Percentiles rank a stretch among this genome's conserved stretches.
These are phyloP conservation scores for Echinosophora koreensis DNA, from an alignment of 306 rosid species.

Conservation along the genomic window DNA sequence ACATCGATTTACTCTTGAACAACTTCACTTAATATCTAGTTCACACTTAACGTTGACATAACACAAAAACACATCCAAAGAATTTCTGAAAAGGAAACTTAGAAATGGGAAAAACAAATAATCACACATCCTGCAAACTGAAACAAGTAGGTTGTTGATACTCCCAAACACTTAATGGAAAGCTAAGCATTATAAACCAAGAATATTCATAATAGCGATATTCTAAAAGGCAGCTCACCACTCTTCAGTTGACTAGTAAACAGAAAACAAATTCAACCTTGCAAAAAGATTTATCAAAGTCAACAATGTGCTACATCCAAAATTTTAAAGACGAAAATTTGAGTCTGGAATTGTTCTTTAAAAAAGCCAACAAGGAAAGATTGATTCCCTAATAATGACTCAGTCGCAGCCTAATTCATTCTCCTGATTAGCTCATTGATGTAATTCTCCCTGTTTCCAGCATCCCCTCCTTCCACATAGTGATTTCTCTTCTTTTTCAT, in stretches of 20 bases:
- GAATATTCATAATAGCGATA: neutral
- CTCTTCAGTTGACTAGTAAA: conserved; percentile 27
- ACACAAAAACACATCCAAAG: neutral
- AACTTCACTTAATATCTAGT: too few species aligned
- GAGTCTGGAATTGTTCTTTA: conserved; percentile 37
- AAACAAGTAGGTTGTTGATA: neutral
- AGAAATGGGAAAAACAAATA: neutral
- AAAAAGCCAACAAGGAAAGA: conserved; percentile 35
- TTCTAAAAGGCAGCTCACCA: conserved; percentile 37
- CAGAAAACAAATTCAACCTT: conserved; percentile 43
- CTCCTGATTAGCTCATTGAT: conserved; percentile 90
- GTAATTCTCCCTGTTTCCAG: conserved; percentile 88
- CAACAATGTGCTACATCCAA: conserved; percentile 39
- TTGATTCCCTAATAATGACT: conserved; percentile 12
- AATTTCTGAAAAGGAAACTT: neutral
- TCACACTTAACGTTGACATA: neutral
- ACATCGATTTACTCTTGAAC: too few species aligned
- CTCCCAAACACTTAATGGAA: neutral
- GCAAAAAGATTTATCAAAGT: conserved; percentile 28
- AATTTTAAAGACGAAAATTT: conserved; percentile 33
- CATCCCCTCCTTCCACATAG: conserved; percentile 96
- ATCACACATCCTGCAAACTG: neutral
- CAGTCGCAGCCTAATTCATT: conserved; percentile 61
- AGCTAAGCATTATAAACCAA: conserved; percentile 4
- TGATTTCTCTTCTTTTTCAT: conserved; percentile 93